Percentiles rank a stretch among this genome's conserved stretches.
Conservation (phyloP, 2,329 filamentous ascomycete species). For the Sporothrix pseudoabietina region DNA sequence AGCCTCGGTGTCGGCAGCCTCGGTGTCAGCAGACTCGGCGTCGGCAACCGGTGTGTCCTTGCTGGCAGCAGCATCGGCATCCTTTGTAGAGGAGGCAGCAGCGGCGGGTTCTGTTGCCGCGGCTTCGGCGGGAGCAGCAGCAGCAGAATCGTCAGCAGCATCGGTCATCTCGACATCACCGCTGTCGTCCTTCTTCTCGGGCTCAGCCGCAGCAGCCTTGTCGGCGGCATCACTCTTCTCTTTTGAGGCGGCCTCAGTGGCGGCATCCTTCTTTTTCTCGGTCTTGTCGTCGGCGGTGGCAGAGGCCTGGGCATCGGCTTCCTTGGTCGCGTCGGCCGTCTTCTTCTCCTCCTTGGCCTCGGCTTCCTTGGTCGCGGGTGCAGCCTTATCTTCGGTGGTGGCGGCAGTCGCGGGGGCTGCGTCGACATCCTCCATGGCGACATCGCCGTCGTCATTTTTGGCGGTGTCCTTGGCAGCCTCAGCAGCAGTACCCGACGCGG, state of each 20-base stretch:
- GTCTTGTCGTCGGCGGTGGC: slow-evolving; percentile 2
- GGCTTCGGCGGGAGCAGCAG: neutral
- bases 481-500: slow-evolving; percentile 14
- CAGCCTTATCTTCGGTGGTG: slow-evolving; percentile 8
- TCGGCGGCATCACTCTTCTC: neutral
- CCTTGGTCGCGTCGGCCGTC: neutral
- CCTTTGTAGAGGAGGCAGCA: neutral
- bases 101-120: neutral
- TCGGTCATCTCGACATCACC: slow-evolving; percentile 54
- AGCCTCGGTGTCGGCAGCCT: neutral
- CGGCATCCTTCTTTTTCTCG: neutral
- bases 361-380: neutral
- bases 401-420: neutral
- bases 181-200: slow-evolving; percentile 39
- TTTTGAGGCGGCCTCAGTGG: neutral
- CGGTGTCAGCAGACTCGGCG: neutral
- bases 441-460: slow-evolving; percentile 34
- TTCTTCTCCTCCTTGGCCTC: slow-evolving; percentile 10
- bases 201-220: slow-evolving; percentile 7
- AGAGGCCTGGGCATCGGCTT: neutral
- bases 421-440: slow-evolving; percentile 45
- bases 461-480: slow-evolving; percentile 14
- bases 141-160: neutral
- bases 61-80: neutral
- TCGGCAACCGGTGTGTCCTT: neutral